These are phyloP conservation scores for Puccinia polysora DNA, from an alignment of 1,284 basidiomycete genomes.

Conservation along the genomic window DNA sequence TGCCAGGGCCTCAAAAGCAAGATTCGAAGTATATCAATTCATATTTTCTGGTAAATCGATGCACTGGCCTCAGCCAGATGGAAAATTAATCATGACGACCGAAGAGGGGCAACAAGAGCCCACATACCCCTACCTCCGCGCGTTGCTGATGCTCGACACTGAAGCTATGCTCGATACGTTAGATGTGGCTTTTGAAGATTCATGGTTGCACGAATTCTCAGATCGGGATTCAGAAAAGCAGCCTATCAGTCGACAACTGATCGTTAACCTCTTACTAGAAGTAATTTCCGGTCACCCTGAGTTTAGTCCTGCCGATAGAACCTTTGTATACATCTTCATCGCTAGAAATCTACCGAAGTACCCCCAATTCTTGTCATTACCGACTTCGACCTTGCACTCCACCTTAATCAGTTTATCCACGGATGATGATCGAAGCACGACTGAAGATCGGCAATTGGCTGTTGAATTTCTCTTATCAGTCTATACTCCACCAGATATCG, in stretches of 20 bases:
- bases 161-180: constrained; percentile 90
- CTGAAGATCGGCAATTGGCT: constrained; percentile 87
- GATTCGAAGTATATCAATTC: constrained; percentile 57
- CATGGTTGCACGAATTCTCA: constrained; percentile 69
- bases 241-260: constrained; percentile 65
- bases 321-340: constrained; percentile 89
- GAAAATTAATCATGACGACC: constrained; percentile 65
- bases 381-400: constrained; percentile 65
- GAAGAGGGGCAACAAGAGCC: constrained; percentile 48
- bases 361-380: constrained; percentile 74
- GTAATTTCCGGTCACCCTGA: constrained; percentile 57
- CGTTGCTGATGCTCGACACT: constrained; percentile 80
- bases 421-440: constrained; percentile 62
- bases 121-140: constrained; percentile 75
- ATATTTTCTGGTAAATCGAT: constrained; percentile 75
- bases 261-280: constrained; percentile 80
- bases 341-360: constrained; percentile 96
- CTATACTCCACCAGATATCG: constrained; percentile 63
- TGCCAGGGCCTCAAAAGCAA: constrained; percentile 64
- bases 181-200: constrained; percentile 90
- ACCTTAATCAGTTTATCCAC: constrained; percentile 75
- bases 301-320: constrained; percentile 59
- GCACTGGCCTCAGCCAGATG: constrained; percentile 69
- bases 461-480: constrained; percentile 89
- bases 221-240: constrained; percentile 13